Evolutionary conservation across 129 eudicot species (phyloP).

Genomic region (Heracleum sosnowskyi): DNA sequence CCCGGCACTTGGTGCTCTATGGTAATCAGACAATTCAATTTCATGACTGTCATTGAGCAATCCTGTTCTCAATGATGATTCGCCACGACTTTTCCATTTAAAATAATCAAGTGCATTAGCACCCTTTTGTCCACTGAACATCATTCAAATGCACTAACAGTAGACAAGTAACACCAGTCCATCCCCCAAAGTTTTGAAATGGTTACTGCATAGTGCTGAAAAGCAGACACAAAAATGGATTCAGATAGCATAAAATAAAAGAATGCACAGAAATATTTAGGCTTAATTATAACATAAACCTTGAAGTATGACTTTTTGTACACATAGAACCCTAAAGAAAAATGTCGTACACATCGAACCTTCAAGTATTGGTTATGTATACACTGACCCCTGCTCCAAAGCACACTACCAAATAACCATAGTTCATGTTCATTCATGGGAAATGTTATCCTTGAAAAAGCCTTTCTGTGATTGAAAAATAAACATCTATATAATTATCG

Average conservation of each 20-base stretch:
- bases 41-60: constrained; percentile 52
- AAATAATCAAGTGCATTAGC: constrained; percentile 46
- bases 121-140: constrained; percentile 72
- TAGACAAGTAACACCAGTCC: constrained; percentile 43
- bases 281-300: no score
- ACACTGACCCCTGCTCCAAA: no score
- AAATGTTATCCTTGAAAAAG: no score
- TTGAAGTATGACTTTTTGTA: no score
- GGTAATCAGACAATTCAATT: constrained; percentile 79
- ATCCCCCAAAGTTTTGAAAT: constrained; percentile 44
- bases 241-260: not conserved
- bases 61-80: constrained; percentile 44
- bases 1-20: constrained; percentile 68
- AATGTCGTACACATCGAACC: no score
- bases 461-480: no score
- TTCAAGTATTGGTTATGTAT: no score
- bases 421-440: no score
- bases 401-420: no score
- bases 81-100: constrained; percentile 55
- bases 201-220: constrained; percentile 37
- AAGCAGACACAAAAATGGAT: constrained; percentile 1
- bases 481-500: no score
- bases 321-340: no score
- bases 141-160: constrained; percentile 43
- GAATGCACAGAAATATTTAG: not conserved